These are phyloP conservation scores for Hypoxylon rubiginosum DNA, from an alignment of 2,329 filamentous ascomycete species.

Conservation along the genomic window DNA sequence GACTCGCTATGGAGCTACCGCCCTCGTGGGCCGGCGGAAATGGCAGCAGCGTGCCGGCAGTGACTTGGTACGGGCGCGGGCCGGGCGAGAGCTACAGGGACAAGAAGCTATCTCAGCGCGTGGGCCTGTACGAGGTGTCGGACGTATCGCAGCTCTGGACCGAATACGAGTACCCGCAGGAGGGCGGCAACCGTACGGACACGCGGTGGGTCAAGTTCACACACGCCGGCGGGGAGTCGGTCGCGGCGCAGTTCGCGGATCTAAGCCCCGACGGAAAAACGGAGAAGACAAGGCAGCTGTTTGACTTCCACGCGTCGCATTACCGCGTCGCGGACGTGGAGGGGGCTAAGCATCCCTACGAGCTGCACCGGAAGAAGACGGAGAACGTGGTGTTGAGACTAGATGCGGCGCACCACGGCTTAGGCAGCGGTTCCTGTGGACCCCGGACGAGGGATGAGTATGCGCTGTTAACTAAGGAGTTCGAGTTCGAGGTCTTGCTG, in stretches of 20 bases:
- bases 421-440: conserved; percentile 74
- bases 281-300: conserved; percentile 52
- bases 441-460: conserved; percentile 66
- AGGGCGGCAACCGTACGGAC: conserved; percentile 74
- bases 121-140: conserved; percentile 63
- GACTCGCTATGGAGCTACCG: conserved; percentile 63
- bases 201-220: conserved; percentile 69
- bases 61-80: conserved; percentile 75
- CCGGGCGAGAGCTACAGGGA: conserved; percentile 77
- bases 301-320: conserved; percentile 69
- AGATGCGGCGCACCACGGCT: conserved; percentile 72
- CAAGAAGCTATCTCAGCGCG: conserved; percentile 71
- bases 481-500: conserved; percentile 59
- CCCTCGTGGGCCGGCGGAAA: conserved; percentile 37
- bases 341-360: conserved; percentile 72
- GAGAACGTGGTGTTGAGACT: conserved; percentile 69
- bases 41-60: conserved; percentile 49
- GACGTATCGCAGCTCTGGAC: conserved; percentile 67
- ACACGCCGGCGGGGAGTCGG: conserved; percentile 40
- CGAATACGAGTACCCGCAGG: conserved; percentile 77
- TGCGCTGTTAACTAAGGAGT: conserved; percentile 57
- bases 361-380: conserved; percentile 67
- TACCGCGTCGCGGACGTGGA: conserved; percentile 67
- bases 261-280: conserved; percentile 46
- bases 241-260: conserved; percentile 49